Conservation (phyloP, 441 rosid species). For the Lepidium campestre region DNA sequence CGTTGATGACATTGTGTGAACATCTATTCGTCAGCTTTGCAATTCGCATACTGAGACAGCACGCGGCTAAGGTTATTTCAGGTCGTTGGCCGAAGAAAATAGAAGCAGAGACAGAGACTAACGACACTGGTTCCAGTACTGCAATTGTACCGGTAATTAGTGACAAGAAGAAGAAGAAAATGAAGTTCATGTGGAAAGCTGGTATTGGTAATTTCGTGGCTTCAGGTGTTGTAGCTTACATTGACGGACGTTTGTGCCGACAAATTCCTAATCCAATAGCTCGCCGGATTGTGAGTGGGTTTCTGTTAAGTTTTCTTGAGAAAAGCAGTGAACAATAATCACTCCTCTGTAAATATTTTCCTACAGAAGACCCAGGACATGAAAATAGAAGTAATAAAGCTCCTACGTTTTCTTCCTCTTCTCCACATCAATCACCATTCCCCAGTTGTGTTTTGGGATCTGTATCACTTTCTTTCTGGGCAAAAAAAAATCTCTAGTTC, state of each 20-base stretch:
- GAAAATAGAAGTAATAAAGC: background rate
- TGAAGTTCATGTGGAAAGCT: constrained; percentile 66
- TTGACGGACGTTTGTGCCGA: constrained; percentile 89
- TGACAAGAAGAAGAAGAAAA: constrained; percentile 28
- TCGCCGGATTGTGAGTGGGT: constrained; percentile 85
- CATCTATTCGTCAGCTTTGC: constrained; percentile 93
- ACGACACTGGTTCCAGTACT: constrained; percentile 19
- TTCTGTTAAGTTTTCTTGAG: constrained; percentile 76
- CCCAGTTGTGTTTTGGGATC: background rate
- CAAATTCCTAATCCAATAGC: constrained; percentile 79
- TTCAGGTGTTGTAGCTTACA: constrained; percentile 76
- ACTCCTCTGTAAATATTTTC: background rate
- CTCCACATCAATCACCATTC: background rate
- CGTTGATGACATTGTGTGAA: constrained; percentile 72
- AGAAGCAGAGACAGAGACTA: constrained; percentile 23
- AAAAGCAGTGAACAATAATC: constrained; percentile 32
- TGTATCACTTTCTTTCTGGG: background rate
- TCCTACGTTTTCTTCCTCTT: background rate
- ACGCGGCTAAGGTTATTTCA: constrained; percentile 41
- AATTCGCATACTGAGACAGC: constrained; percentile 63
- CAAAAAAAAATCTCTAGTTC: too few relatives aligned
- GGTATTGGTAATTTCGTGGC: constrained; percentile 68
- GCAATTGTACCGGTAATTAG: constrained; percentile 34
- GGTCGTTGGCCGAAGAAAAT: constrained; percentile 40
- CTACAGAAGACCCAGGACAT: background rate